Conservation (phyloP, 768 basidiomycete species). For the Amyloporia xantha region DNA sequence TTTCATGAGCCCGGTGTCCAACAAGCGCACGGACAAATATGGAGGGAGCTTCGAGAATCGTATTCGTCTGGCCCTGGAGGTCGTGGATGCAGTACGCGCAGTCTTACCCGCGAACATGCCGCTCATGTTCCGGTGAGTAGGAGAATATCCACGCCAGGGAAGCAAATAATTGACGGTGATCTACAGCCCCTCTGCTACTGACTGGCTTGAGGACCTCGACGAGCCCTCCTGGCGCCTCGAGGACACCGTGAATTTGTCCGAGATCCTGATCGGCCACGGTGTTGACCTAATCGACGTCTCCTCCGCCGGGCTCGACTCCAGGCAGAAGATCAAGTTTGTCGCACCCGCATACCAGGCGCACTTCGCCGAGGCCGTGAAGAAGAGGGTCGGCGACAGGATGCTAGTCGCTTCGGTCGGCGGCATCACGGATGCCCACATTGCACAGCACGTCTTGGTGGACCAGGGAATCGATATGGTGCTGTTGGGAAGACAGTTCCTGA, state of each 20-base stretch:
- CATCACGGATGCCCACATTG: constrained; percentile 49
- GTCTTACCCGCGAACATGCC: constrained; percentile 57
- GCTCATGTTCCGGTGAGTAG: constrained; percentile 57
- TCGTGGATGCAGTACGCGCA: constrained; percentile 56
- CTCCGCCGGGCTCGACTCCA: constrained; percentile 48
- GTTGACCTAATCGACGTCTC: constrained; percentile 75
- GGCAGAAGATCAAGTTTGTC: constrained; percentile 36
- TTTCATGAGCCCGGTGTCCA: constrained; percentile 33
- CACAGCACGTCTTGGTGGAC: constrained; percentile 52
- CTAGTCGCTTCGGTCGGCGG: constrained; percentile 50
- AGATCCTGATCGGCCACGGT: constrained; percentile 52
- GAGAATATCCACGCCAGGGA: not conserved
- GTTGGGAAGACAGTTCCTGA: constrained; percentile 37
- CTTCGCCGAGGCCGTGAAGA: constrained; percentile 32
- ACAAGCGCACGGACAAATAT: constrained; percentile 40
- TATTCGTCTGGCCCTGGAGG: constrained; percentile 50
- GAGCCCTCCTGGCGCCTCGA: constrained; percentile 61
- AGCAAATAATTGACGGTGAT: not conserved
- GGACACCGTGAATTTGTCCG: constrained; percentile 57
- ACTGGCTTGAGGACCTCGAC: constrained; percentile 59
- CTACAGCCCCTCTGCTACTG: constrained; percentile 64
- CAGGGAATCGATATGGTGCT: constrained; percentile 42
- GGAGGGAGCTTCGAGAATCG: constrained; percentile 44
- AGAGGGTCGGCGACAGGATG: constrained; percentile 33
- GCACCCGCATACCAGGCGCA: constrained; percentile 13